Conservation (phyloP, 1,139 yeast species). For the Oligophagozyma castellii region DNA sequence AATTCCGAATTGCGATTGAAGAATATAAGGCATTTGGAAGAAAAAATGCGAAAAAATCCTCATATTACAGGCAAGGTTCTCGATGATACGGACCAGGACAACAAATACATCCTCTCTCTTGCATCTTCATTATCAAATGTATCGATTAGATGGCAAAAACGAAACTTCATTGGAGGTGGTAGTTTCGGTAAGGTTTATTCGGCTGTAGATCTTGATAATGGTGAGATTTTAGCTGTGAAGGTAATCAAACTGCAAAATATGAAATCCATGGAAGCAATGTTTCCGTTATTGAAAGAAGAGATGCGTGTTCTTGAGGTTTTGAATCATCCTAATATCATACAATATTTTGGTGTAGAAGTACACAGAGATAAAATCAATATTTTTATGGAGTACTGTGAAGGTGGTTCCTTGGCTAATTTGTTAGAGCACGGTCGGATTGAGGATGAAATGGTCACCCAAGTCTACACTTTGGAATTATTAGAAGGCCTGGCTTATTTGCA, state of each 20-base stretch:
- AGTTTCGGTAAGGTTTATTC: slow-evolving; percentile 91
- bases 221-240: slow-evolving; percentile 93
- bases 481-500: slow-evolving; percentile 94
- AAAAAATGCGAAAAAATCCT: slow-evolving; percentile 13
- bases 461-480: slow-evolving; percentile 81
- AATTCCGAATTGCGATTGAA: slow-evolving; percentile 27
- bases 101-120: slow-evolving; percentile 71
- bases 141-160: slow-evolving; percentile 95
- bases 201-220: slow-evolving; percentile 85
- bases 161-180: slow-evolving; percentile 88
- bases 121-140: slow-evolving; percentile 86
- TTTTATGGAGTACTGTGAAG: slow-evolving; percentile 96
- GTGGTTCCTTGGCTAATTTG: slow-evolving; percentile 79
- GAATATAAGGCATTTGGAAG: slow-evolving; percentile 24
- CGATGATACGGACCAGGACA: slow-evolving; percentile 77
- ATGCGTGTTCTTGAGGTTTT: slow-evolving; percentile 94
- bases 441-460: slow-evolving; percentile 86
- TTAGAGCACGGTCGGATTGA: slow-evolving; percentile 86
- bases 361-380: slow-evolving; percentile 91
- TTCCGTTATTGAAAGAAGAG: slow-evolving; percentile 85
- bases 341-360: slow-evolving; percentile 92
- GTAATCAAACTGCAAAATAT: slow-evolving; percentile 87
- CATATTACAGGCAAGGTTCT: slow-evolving; percentile 70
- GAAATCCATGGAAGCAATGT: slow-evolving; percentile 71
- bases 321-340: slow-evolving; percentile 91